phyloP scores from a whole-genome alignment of 768 basidiomycete species.

The Rhizopogon rudus region DNA sequence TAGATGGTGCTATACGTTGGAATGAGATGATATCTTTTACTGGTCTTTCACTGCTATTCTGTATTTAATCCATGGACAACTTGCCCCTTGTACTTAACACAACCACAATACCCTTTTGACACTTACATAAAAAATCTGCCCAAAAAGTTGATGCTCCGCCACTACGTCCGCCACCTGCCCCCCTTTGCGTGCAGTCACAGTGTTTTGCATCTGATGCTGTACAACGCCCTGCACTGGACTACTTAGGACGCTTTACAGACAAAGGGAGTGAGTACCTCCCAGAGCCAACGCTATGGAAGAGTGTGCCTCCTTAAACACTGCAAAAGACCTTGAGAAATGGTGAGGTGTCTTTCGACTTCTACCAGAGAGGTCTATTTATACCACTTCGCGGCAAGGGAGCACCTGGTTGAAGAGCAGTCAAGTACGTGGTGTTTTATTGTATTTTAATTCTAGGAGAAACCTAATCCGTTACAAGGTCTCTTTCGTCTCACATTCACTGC shows the following conservation, averaged over 20 bases:
- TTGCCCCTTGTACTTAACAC: background rate
- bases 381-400: conserved; percentile 18
- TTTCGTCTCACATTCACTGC: conserved; percentile 26
- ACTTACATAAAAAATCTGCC: background rate
- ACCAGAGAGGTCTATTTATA: background rate
- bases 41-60: background rate
- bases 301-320: background rate
- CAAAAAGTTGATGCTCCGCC: background rate
- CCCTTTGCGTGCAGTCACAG: background rate
- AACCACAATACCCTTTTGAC: background rate
- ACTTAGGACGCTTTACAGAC: background rate
- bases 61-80: background rate
- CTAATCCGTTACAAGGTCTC: conserved; percentile 11
- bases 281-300: conserved; percentile 2
- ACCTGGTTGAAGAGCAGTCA: conserved; percentile 30
- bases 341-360: background rate
- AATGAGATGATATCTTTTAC: background rate
- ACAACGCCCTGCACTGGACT: background rate
- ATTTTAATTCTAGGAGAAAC: background rate
- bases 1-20: conserved; percentile 16
- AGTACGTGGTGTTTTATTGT: conserved; percentile 9
- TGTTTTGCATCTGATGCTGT: background rate
- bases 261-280: background rate
- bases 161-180: background rate
- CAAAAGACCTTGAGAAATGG: conserved; percentile 6